phyloP scores from a whole-genome alignment of 2,329 filamentous ascomycete species.

The Fusarium irregulare region DNA sequence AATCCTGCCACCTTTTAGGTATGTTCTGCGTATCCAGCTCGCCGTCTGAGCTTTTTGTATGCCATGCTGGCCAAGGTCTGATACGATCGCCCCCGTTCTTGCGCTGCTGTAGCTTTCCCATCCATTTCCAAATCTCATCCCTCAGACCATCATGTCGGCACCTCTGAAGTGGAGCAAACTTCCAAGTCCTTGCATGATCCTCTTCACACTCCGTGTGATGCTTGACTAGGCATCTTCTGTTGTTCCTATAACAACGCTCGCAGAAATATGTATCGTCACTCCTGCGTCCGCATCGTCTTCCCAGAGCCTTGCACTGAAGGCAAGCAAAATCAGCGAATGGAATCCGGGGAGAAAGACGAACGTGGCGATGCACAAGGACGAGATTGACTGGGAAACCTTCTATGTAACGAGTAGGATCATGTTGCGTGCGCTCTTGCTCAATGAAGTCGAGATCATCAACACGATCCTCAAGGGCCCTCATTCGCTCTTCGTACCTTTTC shows the following conservation, averaged over 20 bases:
- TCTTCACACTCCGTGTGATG: conserved; percentile 57
- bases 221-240: conserved; percentile 51
- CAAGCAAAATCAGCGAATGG: conserved; percentile 26
- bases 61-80: conserved; percentile 31
- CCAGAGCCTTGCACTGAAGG: conserved; percentile 40
- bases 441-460: conserved; percentile 14
- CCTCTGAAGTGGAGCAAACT: conserved; percentile 6
- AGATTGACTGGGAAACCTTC: conserved; percentile 46
- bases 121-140: conserved; percentile 1
- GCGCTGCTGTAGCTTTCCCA: conserved; percentile 3
- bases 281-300: conserved; percentile 43
- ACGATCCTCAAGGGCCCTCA: conserved; percentile 24
- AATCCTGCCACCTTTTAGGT: conserved; percentile 26
- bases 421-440: conserved; percentile 10
- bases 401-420: conserved; percentile 40
- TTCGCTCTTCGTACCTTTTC: conserved; percentile 15
- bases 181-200: conserved; percentile 59
- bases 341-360: conserved; percentile 13
- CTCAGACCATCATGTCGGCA: background rate
- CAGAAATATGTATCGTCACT: conserved; percentile 16
- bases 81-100: background rate
- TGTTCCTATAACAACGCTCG: conserved; percentile 42
- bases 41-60: conserved; percentile 16
- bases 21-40: conserved; percentile 2
- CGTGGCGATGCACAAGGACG: conserved; percentile 20